These are phyloP conservation scores for Naganishia randhawae DNA, from an alignment of 768 basidiomycete genomes.

Conservation along the genomic window DNA sequence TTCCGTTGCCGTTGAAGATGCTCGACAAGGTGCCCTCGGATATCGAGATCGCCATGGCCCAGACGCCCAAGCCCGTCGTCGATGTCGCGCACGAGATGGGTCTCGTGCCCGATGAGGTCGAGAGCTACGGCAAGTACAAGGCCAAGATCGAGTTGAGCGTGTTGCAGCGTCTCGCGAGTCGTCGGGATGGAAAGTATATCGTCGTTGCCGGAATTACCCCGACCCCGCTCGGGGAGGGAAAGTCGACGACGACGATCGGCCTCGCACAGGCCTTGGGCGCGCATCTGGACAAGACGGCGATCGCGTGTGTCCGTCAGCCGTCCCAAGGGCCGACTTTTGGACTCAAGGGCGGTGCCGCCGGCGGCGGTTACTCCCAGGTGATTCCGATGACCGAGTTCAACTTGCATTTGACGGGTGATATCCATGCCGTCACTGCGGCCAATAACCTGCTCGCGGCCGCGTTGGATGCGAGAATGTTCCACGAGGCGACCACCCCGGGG, in stretches of 20 bases:
- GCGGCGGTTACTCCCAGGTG: conserved; percentile 96
- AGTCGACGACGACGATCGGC: conserved; percentile 96
- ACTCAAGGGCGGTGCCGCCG: conserved; percentile 97
- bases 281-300: conserved; percentile 83
- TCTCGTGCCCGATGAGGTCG: conserved; percentile 76
- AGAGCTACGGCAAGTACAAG: conserved; percentile 92
- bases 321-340: conserved; percentile 98
- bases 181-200: conserved; percentile 92
- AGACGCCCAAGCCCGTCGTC: conserved; percentile 82
- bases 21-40: conserved; percentile 87
- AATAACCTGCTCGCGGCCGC: conserved; percentile 97
- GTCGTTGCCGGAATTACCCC: conserved; percentile 94
- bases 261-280: conserved; percentile 94
- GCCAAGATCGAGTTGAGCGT: conserved; percentile 92
- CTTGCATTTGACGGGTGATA: conserved; percentile 69
- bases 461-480: conserved; percentile 93
- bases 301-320: conserved; percentile 95
- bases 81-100: conserved; percentile 85
- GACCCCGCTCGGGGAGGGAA: conserved; percentile 94
- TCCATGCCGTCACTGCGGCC: conserved; percentile 94
- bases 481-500: conserved; percentile 89
- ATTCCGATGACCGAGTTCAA: conserved; percentile 99
- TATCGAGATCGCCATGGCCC: conserved; percentile 92
- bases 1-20: conserved; percentile 73
- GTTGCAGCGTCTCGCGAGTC: conserved; percentile 73